phyloP scores from a whole-genome alignment of 106 monocot genomes.

The Xerophyta viscosa region DNA sequence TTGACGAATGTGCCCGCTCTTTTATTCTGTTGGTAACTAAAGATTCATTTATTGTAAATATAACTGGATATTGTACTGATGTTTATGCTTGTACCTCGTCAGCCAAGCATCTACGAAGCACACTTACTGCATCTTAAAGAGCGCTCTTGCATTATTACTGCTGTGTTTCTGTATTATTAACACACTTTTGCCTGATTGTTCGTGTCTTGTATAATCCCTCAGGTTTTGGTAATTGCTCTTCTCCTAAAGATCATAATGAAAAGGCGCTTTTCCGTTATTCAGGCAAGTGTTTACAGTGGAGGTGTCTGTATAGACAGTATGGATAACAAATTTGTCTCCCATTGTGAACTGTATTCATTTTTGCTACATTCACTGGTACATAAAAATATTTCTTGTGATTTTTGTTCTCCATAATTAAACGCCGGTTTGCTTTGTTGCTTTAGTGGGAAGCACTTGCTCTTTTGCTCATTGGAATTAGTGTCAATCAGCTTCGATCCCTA shows the following conservation, averaged over 20 bases:
- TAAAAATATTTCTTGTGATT: background rate
- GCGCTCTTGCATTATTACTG: background rate
- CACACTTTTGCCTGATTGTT: no score
- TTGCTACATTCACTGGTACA: background rate
- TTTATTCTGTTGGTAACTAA: no score
- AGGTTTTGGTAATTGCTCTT: constrained; percentile 95
- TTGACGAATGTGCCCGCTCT: no score
- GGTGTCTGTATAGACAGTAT: background rate
- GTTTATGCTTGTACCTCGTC: no score
- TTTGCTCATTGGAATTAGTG: constrained; percentile 88
- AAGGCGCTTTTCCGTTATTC: constrained; percentile 83
- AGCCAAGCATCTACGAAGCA: no score
- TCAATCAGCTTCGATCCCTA: constrained; percentile 67
- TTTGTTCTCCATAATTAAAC: background rate
- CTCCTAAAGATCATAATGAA: constrained; percentile 91
- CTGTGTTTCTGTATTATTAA: no score
- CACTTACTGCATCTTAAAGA: no score
- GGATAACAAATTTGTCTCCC: background rate
- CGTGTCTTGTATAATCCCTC: background rate
- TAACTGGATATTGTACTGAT: no score
- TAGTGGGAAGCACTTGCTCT: constrained; percentile 97
- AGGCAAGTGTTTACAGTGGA: constrained; percentile 30
- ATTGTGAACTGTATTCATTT: background rate
- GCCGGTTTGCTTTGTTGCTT: no score
- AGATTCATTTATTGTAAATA: no score